Percentiles rank a stretch among this genome's conserved stretches.
These are phyloP conservation scores for Ophiostoma quercus DNA, from an alignment of 2,329 filamentous ascomycete genomes.

Conservation along the genomic window DNA sequence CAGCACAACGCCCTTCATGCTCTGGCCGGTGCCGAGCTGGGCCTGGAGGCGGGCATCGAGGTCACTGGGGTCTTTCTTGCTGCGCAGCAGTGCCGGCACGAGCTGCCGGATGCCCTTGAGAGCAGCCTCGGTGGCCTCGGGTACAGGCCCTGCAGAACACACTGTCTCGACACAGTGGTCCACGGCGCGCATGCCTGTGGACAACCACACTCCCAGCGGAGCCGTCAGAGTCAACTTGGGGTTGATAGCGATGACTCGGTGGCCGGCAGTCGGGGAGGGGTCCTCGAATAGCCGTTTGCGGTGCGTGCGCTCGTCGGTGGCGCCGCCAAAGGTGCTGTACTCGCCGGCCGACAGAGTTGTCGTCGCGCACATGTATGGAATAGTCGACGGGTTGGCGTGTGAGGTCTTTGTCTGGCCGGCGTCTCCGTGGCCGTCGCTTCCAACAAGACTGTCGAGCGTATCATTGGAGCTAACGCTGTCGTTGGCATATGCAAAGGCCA, in stretches of 20 bases:
- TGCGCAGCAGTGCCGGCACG: constrained; percentile 32
- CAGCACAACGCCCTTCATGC: constrained; percentile 40
- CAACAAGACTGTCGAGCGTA: background rate
- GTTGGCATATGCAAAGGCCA: background rate
- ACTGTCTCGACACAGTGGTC: constrained; percentile 33
- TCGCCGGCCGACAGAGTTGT: constrained; percentile 30
- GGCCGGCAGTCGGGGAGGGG: constrained; percentile 35
- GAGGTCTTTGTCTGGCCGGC: background rate
- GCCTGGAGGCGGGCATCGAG: constrained; percentile 40
- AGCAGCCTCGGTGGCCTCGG: constrained; percentile 30
- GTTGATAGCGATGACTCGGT: constrained; percentile 47
- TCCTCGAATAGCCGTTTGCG: constrained; percentile 27
- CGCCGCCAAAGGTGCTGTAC: constrained; percentile 27
- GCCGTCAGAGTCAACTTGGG: constrained; percentile 44
- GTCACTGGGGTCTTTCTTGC: constrained; percentile 29
- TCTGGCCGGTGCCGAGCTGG: constrained; percentile 45
- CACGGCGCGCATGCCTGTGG: background rate
- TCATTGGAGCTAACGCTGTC: background rate
- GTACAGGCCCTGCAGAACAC: constrained; percentile 40
- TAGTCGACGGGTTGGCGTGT: constrained; percentile 19
- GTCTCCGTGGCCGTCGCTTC: background rate
- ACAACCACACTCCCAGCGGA: constrained; percentile 31
- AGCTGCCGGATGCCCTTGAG: constrained; percentile 39
- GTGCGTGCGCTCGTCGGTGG: constrained; percentile 27
- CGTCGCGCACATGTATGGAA: constrained; percentile 27